Base-by-base conservation (phyloP, 2,329 filamentous ascomycete species). In the Diaporthe citri region DNA sequence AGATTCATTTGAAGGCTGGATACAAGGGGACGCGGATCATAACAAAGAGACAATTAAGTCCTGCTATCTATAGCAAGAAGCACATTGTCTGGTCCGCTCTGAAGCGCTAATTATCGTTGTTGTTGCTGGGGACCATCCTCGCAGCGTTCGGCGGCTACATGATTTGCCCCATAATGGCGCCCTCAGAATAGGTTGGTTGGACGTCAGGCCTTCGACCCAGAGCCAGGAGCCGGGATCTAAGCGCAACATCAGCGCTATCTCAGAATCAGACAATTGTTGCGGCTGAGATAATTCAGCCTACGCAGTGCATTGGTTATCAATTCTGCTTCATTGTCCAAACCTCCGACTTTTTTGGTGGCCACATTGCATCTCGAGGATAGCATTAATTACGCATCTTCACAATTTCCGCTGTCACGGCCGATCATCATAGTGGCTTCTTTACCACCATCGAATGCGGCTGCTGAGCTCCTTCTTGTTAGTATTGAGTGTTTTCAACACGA, bases 101-200 rank as follows among this genome's bases (percentile, higher is more conserved):
- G 28, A 22, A 17, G 60, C 43, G 60, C 43, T 66, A 34, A 43
- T 46, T 9, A 25, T 66, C n/a, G 12, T 36, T 51, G 20, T 51
- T 36, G 43, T 66, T 66, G 17, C 25, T 2, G 20, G 4, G 7
- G 43, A 9, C 28, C 13, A 5, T 20, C 20, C n/a, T 3, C 39
- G 52, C 17, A 52, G 20, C 4, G 28, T 57, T 57, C 56, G 62
- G 62, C 72, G 67, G 64, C 12, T 43, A 25, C 28, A 51, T 43
- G 62, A 43, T 25, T 48, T 36, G 72, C 55, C 41, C 62, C 28
- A 71, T 71, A 4, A 17, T 15, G n/a, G 51, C n/a, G 22, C 17
- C 39, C 48, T 51, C 28, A 10, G 39, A 31, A n/a, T 25, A 31
- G 36, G 25, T 71, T 43, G 62, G 57, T 73, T 73, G 72, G 72